Percentiles rank a stretch among this genome's conserved stretches.
Evolutionary conservation across 2,329 filamentous ascomycete genomes (phyloP).

Genomic region (Penicillium olsonii): DNA sequence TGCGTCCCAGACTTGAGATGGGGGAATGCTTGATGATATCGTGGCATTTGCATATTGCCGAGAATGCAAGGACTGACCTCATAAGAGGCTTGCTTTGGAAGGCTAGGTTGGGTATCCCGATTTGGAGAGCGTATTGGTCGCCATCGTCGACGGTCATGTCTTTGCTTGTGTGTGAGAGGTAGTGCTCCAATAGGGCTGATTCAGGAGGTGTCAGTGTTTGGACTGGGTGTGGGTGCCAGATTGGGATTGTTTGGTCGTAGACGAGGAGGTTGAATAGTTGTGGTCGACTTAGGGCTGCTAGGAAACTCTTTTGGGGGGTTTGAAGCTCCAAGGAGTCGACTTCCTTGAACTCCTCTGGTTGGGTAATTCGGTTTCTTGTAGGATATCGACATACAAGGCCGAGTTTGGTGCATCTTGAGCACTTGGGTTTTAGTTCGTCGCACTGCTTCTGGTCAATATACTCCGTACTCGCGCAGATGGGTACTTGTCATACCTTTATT

Average conservation of each 20-base stretch:
- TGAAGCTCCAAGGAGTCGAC: neutral
- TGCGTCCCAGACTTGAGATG: neutral
- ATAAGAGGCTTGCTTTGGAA: neutral
- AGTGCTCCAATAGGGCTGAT: neutral
- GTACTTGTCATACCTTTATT: neutral
- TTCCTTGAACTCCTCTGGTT: neutral
- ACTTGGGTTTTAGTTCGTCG: slow-evolving; percentile 1
- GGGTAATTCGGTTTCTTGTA: neutral
- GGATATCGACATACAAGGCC: neutral
- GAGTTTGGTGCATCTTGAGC: slow-evolving; percentile 4
- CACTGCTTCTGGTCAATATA: neutral
- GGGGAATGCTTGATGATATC: neutral
- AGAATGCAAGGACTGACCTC: slow-evolving; percentile 4
- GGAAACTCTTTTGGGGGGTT: neutral
- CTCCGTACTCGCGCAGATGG: no score
- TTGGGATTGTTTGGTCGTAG: neutral
- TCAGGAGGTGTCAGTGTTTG: neutral
- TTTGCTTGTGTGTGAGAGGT: slow-evolving; percentile 1
- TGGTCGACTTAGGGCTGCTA: neutral
- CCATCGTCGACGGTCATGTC: neutral
- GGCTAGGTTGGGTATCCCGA: slow-evolving; percentile 1
- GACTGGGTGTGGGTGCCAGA: neutral
- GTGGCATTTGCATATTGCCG: slow-evolving; percentile 3
- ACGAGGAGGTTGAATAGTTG: neutral
- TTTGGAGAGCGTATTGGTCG: neutral